Base-by-base conservation (phyloP, 148 eudicot genomes). In the Beta vulgaris region DNA sequence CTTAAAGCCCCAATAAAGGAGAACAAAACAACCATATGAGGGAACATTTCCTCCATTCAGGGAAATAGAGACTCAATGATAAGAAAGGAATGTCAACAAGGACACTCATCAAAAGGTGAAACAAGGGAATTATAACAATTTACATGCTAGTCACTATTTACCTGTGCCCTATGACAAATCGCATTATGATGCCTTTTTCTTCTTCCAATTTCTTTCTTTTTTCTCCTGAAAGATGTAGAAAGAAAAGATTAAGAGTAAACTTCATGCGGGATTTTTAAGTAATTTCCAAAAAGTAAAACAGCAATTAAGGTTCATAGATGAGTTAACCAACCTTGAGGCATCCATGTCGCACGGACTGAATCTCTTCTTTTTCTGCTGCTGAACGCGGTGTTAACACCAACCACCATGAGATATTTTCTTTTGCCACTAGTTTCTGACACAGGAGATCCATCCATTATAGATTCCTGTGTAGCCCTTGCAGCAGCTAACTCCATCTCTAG, bases 91-190 rank as follows among this genome's bases (percentile, higher is more conserved):
- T 34, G n/a, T 43, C 4, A 23, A 80, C 15, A 40, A 16, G 48
- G 43, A 18, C 7, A 21, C 39, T 18, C 39, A 49, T 7, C n/a
- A 57, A 32, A 26, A 10, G 23, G 53, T 48, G 48, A 53, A 61
- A 65, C 44, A 72, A 21, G 69, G 34, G 15, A n/a, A 16, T 26
- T 18, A 73, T 43, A 40, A 28, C 15, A 29, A 35, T 19, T 0
- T 18, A 14, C 32, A 21, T 32, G 25, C 29, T 40, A 43, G 58
- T 18, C 37, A 55, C 69, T 34, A 76, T 59, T 36, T 73, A 91
- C 98, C 98, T 93, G 87, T 93, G 98, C 58, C 98, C 98, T 74
- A 93, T 93, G 71, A 93, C 96, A 80, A 93, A 93, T 79, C 91
- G 88, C 83, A 91, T 77, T 54, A 93, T 73, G 59, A 93, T 91